Evolutionary conservation across 1,139 yeast genomes (phyloP).

Genomic region (Candida sp.): DNA sequence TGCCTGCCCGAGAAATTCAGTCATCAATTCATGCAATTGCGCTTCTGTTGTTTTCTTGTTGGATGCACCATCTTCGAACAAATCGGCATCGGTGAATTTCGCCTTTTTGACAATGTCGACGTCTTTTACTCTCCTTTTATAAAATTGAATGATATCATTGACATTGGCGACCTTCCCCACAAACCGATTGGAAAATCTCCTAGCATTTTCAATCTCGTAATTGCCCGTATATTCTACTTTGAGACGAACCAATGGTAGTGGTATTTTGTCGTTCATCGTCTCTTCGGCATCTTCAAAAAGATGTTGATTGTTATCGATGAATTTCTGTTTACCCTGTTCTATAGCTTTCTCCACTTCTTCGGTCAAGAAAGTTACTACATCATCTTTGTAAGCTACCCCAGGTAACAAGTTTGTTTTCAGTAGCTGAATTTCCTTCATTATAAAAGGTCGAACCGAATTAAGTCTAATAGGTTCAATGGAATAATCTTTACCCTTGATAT

Average conservation of each 20-base stretch:
- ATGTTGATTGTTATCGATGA: constrained; percentile 38
- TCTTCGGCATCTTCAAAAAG: constrained; percentile 15
- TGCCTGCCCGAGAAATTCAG: constrained; percentile 58
- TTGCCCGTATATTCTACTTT: constrained; percentile 90
- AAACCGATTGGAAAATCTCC: constrained; percentile 85
- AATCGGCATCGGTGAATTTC: constrained; percentile 19
- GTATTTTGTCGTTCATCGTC: constrained; percentile 20
- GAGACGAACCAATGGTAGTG: constrained; percentile 77
- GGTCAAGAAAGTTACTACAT: constrained; percentile 59
- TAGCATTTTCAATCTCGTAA: constrained; percentile 86
- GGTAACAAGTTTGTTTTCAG: constrained; percentile 55
- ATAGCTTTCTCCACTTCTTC: constrained; percentile 68
- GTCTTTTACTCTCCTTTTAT: constrained; percentile 37
- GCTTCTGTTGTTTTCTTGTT: constrained; percentile 14
- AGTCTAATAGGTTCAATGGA: constrained; percentile 63
- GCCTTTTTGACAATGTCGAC: constrained; percentile 12
- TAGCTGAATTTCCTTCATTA: constrained; percentile 63
- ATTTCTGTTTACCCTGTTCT: constrained; percentile 50
- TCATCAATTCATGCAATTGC: constrained; percentile 31
- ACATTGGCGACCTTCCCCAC: constrained; percentile 90
- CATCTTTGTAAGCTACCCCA: constrained; percentile 59
- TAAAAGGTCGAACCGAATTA: constrained; percentile 79
- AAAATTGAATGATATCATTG: constrained; percentile 77
- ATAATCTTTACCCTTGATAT: constrained; percentile 57
- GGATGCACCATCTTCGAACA: constrained; percentile 14